Base-by-base conservation (phyloP, 2,329 filamentous ascomycete genomes). In the Pezicula radicicola region DNA sequence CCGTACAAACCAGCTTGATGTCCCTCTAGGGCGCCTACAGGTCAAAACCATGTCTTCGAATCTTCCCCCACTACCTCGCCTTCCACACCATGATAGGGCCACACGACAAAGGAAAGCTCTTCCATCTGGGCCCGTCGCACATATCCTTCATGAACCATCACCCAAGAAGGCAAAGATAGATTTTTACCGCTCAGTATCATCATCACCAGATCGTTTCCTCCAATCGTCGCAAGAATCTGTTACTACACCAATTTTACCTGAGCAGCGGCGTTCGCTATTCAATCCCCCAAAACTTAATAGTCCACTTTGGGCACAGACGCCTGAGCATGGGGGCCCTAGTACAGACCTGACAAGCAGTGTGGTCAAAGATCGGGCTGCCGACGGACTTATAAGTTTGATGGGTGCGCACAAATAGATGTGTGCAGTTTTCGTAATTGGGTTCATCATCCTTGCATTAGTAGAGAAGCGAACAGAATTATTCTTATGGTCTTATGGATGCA, bases 1-100 rank as follows among this genome's bases (percentile, higher is more conserved):
- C 58, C 79, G 78, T 52, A 91, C 88, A 2, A 84, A 87, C 54
- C 88, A 92, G 68, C 79, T 83, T 49, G 72, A 80, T 52, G 76
- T 88, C 27, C 84, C 87, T 1, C 77, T 89, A 55, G 75, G 83
- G 50, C 70, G 80, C 43, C 74, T 91, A 18, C 73, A 83, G 61
- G 64, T 73, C 46, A 68, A 70, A 53, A 53, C 48, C 27, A 51
- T 52, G 43, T 52, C 55, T 55, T 50, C 51, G 18, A 56, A 46
- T 33, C 54, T 59, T 16, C 49, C 54, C 12, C 50, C 19, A 48
- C 46, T 10, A 48, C 56, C 50, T 57, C 57, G 25, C 36, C 44
- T 39, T 35, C 27, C 13, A 45, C 40, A 16, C 16, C 43, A 30
- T 12, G 21, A 12, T n/a, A 48, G 58, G 43, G 53, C 62, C 18